phyloP scores from a whole-genome alignment of 2,329 filamentous ascomycete genomes.

The Neofusicoccum sp. region DNA sequence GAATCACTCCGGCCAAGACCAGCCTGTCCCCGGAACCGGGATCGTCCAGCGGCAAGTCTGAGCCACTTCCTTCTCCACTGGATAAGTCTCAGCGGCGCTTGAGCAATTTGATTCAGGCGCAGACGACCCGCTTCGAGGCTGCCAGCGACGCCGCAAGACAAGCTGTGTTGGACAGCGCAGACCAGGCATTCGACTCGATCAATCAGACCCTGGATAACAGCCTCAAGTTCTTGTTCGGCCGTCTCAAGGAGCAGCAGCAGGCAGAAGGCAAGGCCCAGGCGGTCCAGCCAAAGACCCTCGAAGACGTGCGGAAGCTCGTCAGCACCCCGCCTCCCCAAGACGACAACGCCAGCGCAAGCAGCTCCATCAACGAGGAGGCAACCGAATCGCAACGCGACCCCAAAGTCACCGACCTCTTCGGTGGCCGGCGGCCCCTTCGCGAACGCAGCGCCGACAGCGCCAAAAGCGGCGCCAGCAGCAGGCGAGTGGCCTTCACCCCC shows the following conservation, averaged over 20 bases:
- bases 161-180: conserved; percentile 75
- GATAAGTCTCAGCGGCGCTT: conserved; percentile 71
- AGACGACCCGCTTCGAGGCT: conserved; percentile 77
- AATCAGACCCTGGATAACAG: conserved; percentile 88
- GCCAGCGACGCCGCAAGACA: conserved; percentile 77
- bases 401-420: conserved; percentile 68
- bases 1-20: conserved; percentile 42
- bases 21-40: conserved; percentile 25
- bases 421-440: conserved; percentile 63
- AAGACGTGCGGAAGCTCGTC: conserved; percentile 88
- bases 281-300: conserved; percentile 69
- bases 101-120: conserved; percentile 83
- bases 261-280: conserved; percentile 30
- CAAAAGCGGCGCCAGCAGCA: conserved; percentile 65
- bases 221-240: conserved; percentile 90
- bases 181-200: conserved; percentile 90
- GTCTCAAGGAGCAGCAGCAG: conserved; percentile 71
- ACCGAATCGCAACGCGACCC: conserved; percentile 23
- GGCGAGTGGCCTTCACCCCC: conserved; percentile 55
- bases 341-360: conserved; percentile 57
- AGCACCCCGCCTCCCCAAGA: conserved; percentile 63
- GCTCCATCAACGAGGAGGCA: conserved; percentile 51
- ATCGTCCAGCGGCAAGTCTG: conserved; percentile 24
- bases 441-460: conserved; percentile 79
- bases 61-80: conserved; percentile 32